Conservation (phyloP, 1,284 basidiomycete species). For the Papiliotrema nemorosa region DNA sequence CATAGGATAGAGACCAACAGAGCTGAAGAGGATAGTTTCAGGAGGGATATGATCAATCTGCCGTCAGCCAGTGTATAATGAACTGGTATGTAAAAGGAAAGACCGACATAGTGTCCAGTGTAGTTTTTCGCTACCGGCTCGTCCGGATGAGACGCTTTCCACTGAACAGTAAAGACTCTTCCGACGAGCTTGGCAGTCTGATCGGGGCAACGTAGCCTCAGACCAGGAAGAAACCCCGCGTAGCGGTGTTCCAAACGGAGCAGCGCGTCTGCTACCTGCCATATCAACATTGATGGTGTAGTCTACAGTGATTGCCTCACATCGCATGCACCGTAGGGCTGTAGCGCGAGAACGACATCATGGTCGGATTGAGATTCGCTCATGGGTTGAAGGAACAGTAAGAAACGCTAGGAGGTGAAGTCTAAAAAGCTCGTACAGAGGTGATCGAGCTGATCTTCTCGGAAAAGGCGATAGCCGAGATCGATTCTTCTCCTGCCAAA, state of each 20-base stretch:
- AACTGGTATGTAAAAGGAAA: neutral
- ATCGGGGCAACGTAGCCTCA: neutral
- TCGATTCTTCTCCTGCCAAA: neutral
- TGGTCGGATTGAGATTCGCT: neutral
- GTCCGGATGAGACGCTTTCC: neutral
- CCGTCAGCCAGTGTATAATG: neutral
- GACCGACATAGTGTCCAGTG: slow-evolving; percentile 3
- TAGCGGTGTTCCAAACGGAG: neutral
- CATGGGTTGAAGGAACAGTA: neutral
- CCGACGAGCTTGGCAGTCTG: neutral
- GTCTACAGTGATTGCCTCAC: neutral
- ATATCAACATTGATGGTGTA: neutral
- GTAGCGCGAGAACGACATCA: neutral
- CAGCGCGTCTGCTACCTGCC: slow-evolving; percentile 4
- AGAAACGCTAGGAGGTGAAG: neutral
- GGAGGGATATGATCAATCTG: slow-evolving; percentile 1
- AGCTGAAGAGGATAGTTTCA: neutral
- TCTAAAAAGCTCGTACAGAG: neutral
- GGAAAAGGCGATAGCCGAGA: neutral
- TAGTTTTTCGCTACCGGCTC: neutral
- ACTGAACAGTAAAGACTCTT: neutral
- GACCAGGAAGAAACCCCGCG: slow-evolving; percentile 2
- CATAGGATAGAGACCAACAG: neutral
- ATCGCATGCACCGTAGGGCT: slow-evolving; percentile 6
- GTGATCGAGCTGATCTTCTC: no score